Base-by-base conservation (phyloP, 106 monocot genomes). In the Iris macrosiphon region DNA sequence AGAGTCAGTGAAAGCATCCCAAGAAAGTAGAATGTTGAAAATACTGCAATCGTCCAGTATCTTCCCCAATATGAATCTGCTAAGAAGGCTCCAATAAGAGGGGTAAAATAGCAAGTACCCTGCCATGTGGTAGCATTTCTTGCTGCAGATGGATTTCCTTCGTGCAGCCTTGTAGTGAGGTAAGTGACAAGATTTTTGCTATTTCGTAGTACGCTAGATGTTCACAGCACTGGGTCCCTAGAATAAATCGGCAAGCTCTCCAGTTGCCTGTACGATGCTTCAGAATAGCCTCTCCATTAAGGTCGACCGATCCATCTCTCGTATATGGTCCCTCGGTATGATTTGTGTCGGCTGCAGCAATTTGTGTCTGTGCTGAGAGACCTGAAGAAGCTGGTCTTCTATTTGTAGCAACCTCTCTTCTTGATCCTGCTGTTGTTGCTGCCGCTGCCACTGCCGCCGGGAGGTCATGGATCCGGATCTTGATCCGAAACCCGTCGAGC, bases 281-380 rank as follows among this genome's bases (percentile, higher is more conserved):
- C 20, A 48, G 49, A 22, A 48, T 24, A 22, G 65, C 55, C 30
- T 65, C 32, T 26, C 65, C 65, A 10, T 23, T 55, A 21, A 65
- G 12, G 31, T 65, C 65, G 20, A 65, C 44, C 8, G 65, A 65
- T 32, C 65, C 65, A 65, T 65, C 55, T 15, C 55, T 19, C 22
- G 55, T 65, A 8, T 44, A 65, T 13, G 29, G 52, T 20, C 52
- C 42, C 7, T 31, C 28, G 12, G n/a, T n/a, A n/a, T n/a, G n/a
- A n/a, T n/a, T n/a, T n/a, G n/a, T n/a, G n/a, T n/a, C n/a, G n/a
- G n/a, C n/a, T n/a, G n/a, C n/a, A n/a, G n/a, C n/a, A n/a, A n/a
- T n/a, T n/a, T n/a, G n/a, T n/a, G n/a, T n/a, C n/a, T n/a, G n/a
- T n/a, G n/a, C n/a, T n/a, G n/a, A n/a, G n/a, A n/a, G n/a, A n/a